phyloP scores from a whole-genome alignment of 2,329 filamentous ascomycete species.

The Talaromyces sp. region DNA sequence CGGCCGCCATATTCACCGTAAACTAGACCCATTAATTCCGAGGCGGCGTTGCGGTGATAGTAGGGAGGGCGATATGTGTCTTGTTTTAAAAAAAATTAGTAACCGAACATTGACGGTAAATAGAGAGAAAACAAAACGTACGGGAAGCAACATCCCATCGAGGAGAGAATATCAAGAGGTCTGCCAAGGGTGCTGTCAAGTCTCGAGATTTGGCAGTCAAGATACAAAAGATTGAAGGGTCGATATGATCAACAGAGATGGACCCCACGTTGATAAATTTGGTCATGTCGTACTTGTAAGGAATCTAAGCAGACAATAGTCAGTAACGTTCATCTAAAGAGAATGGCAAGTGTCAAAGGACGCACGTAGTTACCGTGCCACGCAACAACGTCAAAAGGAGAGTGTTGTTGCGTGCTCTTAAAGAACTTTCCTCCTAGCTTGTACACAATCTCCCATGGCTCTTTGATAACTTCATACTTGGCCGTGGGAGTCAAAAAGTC shows the following conservation, averaged over 20 bases:
- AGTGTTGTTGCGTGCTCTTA: slow-evolving; percentile 55
- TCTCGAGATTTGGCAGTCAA: slow-evolving; percentile 35
- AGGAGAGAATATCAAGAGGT: slow-evolving; percentile 36
- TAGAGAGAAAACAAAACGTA: slow-evolving; percentile 15
- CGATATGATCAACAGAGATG: slow-evolving; percentile 35
- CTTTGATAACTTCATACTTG: slow-evolving; percentile 50
- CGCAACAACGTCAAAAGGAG: slow-evolving; percentile 64
- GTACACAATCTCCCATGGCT: slow-evolving; percentile 53
- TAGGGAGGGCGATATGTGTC: slow-evolving; percentile 38
- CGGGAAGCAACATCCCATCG: slow-evolving; percentile 35
- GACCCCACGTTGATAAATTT: slow-evolving; percentile 36
- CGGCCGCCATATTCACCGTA: slow-evolving; percentile 30
- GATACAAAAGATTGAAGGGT: slow-evolving; percentile 37
- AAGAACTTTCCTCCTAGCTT: slow-evolving; percentile 60
- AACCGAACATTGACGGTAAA: background rate
- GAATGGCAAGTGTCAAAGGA: background rate
- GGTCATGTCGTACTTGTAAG: slow-evolving; percentile 38
- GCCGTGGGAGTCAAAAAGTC: slow-evolving; percentile 62
- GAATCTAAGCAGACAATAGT: slow-evolving; percentile 19
- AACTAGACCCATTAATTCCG: slow-evolving; percentile 34
- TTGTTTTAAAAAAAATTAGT: background rate
- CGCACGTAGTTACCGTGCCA: slow-evolving; percentile 62
- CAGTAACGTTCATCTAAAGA: background rate
- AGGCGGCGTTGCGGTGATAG: slow-evolving; percentile 37
- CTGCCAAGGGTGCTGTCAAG: slow-evolving; percentile 27